Evolutionary conservation across 371 early-diverging fungal genomes (phyloP), one percentile per base, ranked within the genome.

Genomic region (Rhizopus stolonifer): DNA sequence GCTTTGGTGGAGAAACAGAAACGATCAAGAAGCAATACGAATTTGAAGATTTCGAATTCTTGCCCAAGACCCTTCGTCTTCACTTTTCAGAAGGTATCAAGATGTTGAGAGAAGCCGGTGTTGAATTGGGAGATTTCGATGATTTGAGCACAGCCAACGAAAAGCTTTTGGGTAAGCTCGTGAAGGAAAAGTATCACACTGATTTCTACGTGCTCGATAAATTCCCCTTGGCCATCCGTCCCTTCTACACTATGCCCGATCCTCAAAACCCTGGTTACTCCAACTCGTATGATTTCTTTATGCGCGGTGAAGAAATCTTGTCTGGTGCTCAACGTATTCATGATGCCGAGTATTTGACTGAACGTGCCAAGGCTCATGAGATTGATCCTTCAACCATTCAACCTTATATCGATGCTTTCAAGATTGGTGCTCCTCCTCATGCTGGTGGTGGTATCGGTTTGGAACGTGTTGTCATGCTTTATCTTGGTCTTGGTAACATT

Each of bases 211-310:
- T 99, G 69, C 78, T 99, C 50, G 98, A 98, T 86, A 99, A 99
- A 79, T 99, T 99, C 91, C 99, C 99, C 32, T 75, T 92, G 54
- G 86, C 72, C 4, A 90, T 96, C 22, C 88, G 99, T 48, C 98
- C 99, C 23, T 99, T 99, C 87, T 99, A 99, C 86, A 99, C 99
- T 22, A 98, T 98, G 93, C 95, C 96, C 26, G 95, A 98, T 77
- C 90, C 97, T 23, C 63, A 79, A 24, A 75, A 88, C 58, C 85
- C 88, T 49, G 83, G 83, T 50, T 96, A 95, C 80, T 93, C 98
- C 61, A 97, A 98, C 88, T 98, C 99, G 19, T 99, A 98, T 76
- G 99, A 99, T 84, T 98, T 99, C 79, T 99, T 99, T 81, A 88
- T 99, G 77, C 88, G 99, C 54, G 99, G 99, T 52, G 99, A 99